Percentiles rank a stretch among this genome's conserved stretches.
These are phyloP conservation scores for Neohortaea acidophila DNA, from an alignment of 495 filamentous ascomycete genomes.

Conservation along the genomic window DNA sequence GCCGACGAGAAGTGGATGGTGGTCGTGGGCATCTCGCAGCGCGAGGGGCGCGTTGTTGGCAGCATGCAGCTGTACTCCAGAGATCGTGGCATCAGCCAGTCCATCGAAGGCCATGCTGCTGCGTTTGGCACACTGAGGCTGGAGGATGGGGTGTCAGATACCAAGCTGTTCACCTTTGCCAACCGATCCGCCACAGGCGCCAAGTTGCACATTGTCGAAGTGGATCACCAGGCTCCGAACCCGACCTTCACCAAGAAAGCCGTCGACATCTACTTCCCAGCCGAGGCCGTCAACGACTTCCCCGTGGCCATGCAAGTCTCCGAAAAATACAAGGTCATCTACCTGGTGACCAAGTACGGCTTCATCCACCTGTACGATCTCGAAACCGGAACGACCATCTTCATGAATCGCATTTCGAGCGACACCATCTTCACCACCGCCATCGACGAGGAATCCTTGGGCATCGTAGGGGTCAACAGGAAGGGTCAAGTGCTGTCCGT, in stretches of 20 bases:
- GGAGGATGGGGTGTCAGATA: constrained; percentile 76
- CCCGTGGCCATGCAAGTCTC: constrained; percentile 97
- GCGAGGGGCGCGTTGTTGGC: constrained; percentile 83
- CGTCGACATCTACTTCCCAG: constrained; percentile 93
- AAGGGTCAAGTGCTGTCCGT: constrained; percentile 94
- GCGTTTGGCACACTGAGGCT: constrained; percentile 81
- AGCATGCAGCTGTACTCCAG: constrained; percentile 94
- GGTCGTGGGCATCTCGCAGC: constrained; percentile 85
- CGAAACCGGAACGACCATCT: constrained; percentile 91
- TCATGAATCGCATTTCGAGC: constrained; percentile 99
- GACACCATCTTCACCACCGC: constrained; percentile 97
- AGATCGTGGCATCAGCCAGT: constrained; percentile 90
- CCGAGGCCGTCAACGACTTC: constrained; percentile 90
- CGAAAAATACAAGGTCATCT: constrained; percentile 84
- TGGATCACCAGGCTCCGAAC: constrained; percentile 82
- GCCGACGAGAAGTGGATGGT: constrained; percentile 97
- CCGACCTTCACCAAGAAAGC: constrained; percentile 83
- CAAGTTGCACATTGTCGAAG: constrained; percentile 95
- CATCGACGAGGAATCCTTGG: constrained; percentile 64
- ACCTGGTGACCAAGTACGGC: constrained; percentile 95
- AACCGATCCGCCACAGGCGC: constrained; percentile 75
- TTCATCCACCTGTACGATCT: constrained; percentile 98
- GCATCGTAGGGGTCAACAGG: constrained; percentile 88
- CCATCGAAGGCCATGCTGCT: constrained; percentile 94
- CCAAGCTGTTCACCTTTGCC: constrained; percentile 92